phyloP scores from a whole-genome alignment of 768 basidiomycete species.

The Tulasnella sp. region DNA sequence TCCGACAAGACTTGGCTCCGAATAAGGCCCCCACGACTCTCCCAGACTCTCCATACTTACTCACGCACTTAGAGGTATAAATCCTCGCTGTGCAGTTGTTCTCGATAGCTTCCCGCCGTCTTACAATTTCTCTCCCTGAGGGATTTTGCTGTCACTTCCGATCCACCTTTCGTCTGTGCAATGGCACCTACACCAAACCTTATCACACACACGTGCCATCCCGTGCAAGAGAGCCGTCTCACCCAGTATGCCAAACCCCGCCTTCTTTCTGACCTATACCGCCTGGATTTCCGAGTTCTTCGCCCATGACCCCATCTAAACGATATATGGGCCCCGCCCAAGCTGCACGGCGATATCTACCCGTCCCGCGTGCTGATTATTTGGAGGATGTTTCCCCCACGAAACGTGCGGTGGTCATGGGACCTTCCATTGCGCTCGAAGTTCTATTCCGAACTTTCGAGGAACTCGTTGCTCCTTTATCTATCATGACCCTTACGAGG shows the following conservation, averaged over 20 bases:
- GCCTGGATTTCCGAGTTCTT: not conserved
- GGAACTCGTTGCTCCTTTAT: no score
- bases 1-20: not conserved
- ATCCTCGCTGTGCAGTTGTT: not conserved
- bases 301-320: not conserved
- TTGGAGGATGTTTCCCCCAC: not conserved
- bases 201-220: not conserved
- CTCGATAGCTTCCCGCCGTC: not conserved
- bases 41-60: not conserved
- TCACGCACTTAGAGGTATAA: not conserved
- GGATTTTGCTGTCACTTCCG: no score
- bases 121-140: not conserved
- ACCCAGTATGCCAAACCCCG: no score
- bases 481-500: no score
- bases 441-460: not conserved
- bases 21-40: not conserved
- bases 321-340: not conserved
- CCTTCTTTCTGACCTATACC: not conserved
- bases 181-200: not conserved
- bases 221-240: no score
- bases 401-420: not conserved
- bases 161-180: no score
- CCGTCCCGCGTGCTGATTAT: not conserved
- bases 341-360: not conserved
- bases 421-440: not conserved